These are phyloP conservation scores for Phlyctochytrium planicorne DNA, from an alignment of 192 early-diverging fungal species.

Conservation along the genomic window DNA sequence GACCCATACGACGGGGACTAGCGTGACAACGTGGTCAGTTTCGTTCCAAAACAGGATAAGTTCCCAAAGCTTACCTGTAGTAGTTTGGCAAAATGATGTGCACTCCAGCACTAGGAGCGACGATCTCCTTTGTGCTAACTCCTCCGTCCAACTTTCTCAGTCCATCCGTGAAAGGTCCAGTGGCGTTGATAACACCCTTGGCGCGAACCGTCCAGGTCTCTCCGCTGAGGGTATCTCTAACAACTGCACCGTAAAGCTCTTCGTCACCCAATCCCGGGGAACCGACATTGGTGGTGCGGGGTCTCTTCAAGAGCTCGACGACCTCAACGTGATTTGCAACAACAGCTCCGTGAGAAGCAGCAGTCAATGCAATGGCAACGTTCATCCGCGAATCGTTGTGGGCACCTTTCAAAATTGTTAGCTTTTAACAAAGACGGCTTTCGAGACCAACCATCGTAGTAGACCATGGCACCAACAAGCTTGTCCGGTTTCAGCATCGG, in stretches of 20 bases:
- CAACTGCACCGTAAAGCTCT: slow-evolving; percentile 74
- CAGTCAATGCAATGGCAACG: slow-evolving; percentile 87
- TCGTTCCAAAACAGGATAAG: not conserved
- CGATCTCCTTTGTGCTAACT: slow-evolving; percentile 69
- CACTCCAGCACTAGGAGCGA: slow-evolving; percentile 89
- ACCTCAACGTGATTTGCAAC: slow-evolving; percentile 95
- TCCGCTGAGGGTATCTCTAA: slow-evolving; percentile 82
- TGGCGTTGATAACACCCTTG: slow-evolving; percentile 93
- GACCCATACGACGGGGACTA: slow-evolving; percentile 86
- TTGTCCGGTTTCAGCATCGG: slow-evolving; percentile 90
- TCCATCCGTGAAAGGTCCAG: slow-evolving; percentile 79
- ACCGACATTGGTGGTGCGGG: slow-evolving; percentile 34
- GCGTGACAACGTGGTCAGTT: too few relatives aligned
- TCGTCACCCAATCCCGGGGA: slow-evolving; percentile 46
- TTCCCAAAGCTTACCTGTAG: too few relatives aligned
- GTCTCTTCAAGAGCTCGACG: slow-evolving; percentile 71
- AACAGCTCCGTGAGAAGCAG: slow-evolving; percentile 84
- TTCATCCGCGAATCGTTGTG: slow-evolving; percentile 99
- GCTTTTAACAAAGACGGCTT: not conserved
- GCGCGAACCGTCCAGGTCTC: slow-evolving; percentile 82
- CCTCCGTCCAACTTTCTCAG: slow-evolving; percentile 88
- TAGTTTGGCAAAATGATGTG: slow-evolving; percentile 96
- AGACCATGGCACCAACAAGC: slow-evolving; percentile 91
- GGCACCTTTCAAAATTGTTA: slow-evolving; percentile 56
- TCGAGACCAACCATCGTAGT: slow-evolving; percentile 77